Evolutionary conservation across 345 rosid species (phyloP).

Genomic region (Eutrema yunnanense): DNA sequence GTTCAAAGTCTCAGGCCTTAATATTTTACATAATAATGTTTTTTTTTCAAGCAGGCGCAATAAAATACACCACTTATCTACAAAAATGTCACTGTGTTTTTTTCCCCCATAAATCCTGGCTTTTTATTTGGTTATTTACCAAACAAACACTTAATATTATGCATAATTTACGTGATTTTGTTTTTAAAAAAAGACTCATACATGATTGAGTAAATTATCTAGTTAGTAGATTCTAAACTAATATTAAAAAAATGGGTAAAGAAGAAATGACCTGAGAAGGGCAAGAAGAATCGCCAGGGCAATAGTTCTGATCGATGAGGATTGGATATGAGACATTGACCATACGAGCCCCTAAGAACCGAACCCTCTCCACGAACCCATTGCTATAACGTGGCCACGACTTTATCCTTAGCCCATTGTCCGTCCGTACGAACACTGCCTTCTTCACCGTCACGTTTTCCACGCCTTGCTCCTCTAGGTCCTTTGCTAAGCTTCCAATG

Average conservation of each 20-base stretch:
- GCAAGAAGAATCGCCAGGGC: constrained; percentile 44
- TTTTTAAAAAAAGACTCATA: no score
- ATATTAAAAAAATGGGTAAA: background rate
- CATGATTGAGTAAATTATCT: no score
- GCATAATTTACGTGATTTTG: no score
- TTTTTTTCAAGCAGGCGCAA: no score
- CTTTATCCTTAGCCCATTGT: constrained; percentile 57
- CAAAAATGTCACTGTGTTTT: background rate
- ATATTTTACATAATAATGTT: no score
- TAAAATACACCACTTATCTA: background rate
- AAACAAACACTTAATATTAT: no score
- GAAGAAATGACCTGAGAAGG: constrained; percentile 39
- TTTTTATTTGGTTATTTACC: no score
- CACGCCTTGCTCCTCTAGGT: constrained; percentile 44
- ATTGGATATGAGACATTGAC: constrained; percentile 41
- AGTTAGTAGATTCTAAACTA: background rate
- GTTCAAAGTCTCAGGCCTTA: no score
- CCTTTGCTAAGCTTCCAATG: constrained; percentile 53
- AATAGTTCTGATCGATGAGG: constrained; percentile 56
- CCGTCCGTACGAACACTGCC: constrained; percentile 33
- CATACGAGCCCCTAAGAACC: constrained; percentile 37
- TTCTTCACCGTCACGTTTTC: constrained; percentile 40
- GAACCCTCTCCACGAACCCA: constrained; percentile 43
- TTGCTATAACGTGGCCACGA: constrained; percentile 64
- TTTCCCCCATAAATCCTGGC: background rate